Conservation (phyloP, 2,329 filamentous ascomycete genomes). For the Xylariaceae sp. region DNA sequence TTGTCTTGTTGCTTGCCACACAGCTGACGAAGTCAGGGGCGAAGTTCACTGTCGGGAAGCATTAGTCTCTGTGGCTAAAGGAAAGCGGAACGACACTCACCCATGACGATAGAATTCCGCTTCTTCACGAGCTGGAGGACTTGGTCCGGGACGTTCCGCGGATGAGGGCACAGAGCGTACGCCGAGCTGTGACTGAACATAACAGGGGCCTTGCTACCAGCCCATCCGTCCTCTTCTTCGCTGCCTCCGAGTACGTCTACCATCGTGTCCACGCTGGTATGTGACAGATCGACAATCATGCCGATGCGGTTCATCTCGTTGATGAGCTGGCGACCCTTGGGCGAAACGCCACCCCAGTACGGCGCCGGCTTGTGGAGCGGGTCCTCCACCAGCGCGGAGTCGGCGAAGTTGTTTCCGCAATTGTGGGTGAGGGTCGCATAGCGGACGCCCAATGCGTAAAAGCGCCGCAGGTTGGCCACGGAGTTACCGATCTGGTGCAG, state of each 20-base stretch:
- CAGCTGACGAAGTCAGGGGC: constrained; percentile 78
- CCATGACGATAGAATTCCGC: constrained; percentile 73
- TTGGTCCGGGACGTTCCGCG: constrained; percentile 83
- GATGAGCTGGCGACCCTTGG: constrained; percentile 62
- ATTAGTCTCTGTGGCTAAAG: neutral
- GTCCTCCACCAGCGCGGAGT: constrained; percentile 65
- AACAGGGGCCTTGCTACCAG: constrained; percentile 70
- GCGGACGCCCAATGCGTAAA: constrained; percentile 71
- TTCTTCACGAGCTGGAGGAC: constrained; percentile 71
- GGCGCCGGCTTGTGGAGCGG: constrained; percentile 49
- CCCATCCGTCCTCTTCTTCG: constrained; percentile 47
- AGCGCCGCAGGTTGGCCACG: constrained; percentile 67
- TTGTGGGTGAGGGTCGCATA: constrained; percentile 91
- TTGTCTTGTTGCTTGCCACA: constrained; percentile 48
- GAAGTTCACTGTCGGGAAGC: constrained; percentile 60
- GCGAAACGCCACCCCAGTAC: constrained; percentile 67
- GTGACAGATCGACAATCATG: constrained; percentile 87
- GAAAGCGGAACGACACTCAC: constrained; percentile 17
- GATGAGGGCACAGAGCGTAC: constrained; percentile 75
- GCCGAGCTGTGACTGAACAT: constrained; percentile 89
- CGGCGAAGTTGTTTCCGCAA: constrained; percentile 85
- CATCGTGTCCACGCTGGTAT: constrained; percentile 76
- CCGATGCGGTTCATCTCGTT: constrained; percentile 91
- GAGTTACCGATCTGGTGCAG: constrained; percentile 92
- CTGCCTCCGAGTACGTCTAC: constrained; percentile 66